Evolutionary conservation across 1,284 basidiomycete genomes (phyloP).

Genomic region (Ustilago curta): DNA sequence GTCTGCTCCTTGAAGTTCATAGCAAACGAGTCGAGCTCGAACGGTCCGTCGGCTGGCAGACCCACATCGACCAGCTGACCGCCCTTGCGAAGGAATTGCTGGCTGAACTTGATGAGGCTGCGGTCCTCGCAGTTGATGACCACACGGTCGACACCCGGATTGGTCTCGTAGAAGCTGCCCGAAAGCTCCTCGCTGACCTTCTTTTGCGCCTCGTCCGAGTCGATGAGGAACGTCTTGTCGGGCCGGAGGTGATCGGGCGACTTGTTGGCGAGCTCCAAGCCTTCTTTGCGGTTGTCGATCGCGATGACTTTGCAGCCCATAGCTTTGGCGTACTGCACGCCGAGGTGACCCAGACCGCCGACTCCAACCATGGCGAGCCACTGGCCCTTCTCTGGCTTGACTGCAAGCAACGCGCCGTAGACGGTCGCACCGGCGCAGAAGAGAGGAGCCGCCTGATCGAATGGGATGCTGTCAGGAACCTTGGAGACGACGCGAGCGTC

Average conservation of each 20-base stretch:
- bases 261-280: conserved; percentile 40
- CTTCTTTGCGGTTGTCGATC: conserved; percentile 60
- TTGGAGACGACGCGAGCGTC: conserved; percentile 60
- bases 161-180: conserved; percentile 54
- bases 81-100: conserved; percentile 61
- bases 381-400: conserved; percentile 62
- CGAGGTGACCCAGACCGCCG: conserved; percentile 70
- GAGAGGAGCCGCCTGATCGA: conserved; percentile 69
- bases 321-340: conserved; percentile 68
- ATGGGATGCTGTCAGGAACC: conserved; percentile 62
- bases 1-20: conserved; percentile 65
- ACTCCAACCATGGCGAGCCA: conserved; percentile 71
- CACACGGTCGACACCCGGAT: conserved; percentile 61
- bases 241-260: conserved; percentile 51
- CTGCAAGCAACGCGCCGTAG: conserved; percentile 69
- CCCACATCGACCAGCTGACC: conserved; percentile 59
- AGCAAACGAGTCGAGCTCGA: conserved; percentile 57
- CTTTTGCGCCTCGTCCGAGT: conserved; percentile 48
- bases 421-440: conserved; percentile 71
- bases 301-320: conserved; percentile 69
- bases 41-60: conserved; percentile 56
- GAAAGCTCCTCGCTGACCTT: conserved; percentile 51
- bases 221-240: conserved; percentile 55
- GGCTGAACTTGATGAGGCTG: conserved; percentile 48
- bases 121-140: conserved; percentile 58